A percentile compares a stretch with the other conserved stretches of the same genome.
Conservation (phyloP, 805 yeast species). For the Cyberlindnera xylosilytica region DNA sequence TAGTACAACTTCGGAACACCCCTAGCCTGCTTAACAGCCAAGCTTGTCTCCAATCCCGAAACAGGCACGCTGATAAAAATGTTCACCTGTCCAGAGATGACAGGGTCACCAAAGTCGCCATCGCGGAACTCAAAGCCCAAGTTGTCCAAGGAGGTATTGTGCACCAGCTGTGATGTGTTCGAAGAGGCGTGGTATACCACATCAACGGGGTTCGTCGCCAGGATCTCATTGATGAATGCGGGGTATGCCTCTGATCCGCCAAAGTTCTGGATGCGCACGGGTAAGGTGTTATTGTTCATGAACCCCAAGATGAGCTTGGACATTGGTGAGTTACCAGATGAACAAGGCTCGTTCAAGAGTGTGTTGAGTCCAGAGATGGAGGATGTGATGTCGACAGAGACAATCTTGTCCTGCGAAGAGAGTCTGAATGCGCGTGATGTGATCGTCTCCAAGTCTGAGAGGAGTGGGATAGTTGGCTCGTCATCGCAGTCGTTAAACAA, state of each 20-base stretch:
- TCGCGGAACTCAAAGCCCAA: constrained; percentile 33
- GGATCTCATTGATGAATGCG: constrained; percentile 20
- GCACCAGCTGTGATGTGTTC: constrained; percentile 24
- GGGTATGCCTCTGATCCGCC: constrained; percentile 23
- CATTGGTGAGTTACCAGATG: constrained; percentile 15
- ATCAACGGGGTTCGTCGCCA: constrained; percentile 14
- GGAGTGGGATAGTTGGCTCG: constrained; percentile 28
- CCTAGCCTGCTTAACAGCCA: constrained; percentile 16
- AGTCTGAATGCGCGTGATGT: constrained; percentile 12
- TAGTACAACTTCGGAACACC: constrained; percentile 33
- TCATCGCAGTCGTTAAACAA: constrained; percentile 35
- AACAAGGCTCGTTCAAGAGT: constrained; percentile 3
- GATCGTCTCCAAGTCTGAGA: constrained; percentile 17
- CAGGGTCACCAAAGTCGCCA: constrained; percentile 32
- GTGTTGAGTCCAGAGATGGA: constrained; percentile 8
- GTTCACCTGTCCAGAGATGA: constrained; percentile 37
- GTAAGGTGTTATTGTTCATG: constrained; percentile 18
- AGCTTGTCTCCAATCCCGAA: constrained; percentile 22
- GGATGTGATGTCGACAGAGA: constrained; percentile 15
- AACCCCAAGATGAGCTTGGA: constrained; percentile 12
- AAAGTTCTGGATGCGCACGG: constrained; percentile 19
- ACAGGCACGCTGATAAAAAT: constrained; percentile 32
- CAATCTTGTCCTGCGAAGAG: constrained; percentile 12
- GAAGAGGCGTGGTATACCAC: constrained; percentile 17
- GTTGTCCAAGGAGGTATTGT: constrained; percentile 37